phyloP scores from a whole-genome alignment of 179 eudicot species.

The Beta lomatogona region DNA sequence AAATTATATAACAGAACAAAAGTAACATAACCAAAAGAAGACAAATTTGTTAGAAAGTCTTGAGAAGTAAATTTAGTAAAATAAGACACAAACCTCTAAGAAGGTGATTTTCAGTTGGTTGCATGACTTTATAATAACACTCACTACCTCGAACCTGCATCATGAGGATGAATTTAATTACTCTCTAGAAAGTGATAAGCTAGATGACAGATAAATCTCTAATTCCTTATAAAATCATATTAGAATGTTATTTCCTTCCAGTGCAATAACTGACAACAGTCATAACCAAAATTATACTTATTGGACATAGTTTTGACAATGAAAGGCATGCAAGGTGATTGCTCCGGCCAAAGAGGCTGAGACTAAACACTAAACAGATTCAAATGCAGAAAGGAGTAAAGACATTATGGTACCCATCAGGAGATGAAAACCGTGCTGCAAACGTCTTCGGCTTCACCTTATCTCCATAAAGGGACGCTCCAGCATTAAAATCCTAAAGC shows the following conservation, averaged over 20 bases:
- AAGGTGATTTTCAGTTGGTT: slow-evolving; percentile 95
- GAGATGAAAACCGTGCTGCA: slow-evolving; percentile 89
- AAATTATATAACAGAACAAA: too few relatives aligned
- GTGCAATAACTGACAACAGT: background rate
- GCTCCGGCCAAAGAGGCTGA: background rate
- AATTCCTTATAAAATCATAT: background rate
- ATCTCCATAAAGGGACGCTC: slow-evolving; percentile 88
- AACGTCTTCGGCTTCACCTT: slow-evolving; percentile 89
- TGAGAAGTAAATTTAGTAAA: background rate
- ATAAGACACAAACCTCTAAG: slow-evolving; percentile 71
- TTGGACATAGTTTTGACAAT: background rate
- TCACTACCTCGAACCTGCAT: slow-evolving; percentile 81
- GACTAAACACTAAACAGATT: background rate
- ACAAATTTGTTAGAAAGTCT: background rate
- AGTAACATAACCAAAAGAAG: background rate
- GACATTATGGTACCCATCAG: slow-evolving; percentile 72
- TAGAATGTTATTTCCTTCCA: background rate
- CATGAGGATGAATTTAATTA: slow-evolving; percentile 2
- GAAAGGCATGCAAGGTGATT: background rate
- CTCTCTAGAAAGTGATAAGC: background rate
- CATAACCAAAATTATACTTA: background rate
- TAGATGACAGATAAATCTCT: background rate
- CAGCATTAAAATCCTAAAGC: slow-evolving; percentile 81
- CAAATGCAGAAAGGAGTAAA: background rate
- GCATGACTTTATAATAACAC: slow-evolving; percentile 75